phyloP scores from a whole-genome alignment of 176 grass and related monocot species.

The Poa pratensis region DNA sequence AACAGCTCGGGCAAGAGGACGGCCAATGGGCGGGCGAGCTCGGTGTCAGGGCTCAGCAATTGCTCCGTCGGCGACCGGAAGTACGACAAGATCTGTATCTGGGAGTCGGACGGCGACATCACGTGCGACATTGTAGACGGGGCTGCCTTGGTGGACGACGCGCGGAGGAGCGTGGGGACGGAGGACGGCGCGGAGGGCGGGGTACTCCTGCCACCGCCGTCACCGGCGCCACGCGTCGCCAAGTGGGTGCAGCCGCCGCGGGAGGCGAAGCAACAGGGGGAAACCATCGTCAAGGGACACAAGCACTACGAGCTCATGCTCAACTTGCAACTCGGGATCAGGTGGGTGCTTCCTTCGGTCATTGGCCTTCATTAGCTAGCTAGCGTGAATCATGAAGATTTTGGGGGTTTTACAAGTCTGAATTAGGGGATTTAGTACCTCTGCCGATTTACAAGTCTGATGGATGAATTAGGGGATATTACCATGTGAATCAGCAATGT shows the following conservation, averaged over 20 bases:
- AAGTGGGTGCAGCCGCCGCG: constrained; percentile 66
- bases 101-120: constrained; percentile 74
- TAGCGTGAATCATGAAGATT: neutral
- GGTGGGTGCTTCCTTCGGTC: constrained; percentile 35
- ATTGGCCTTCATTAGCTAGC: neutral
- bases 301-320: constrained; percentile 97
- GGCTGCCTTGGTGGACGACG: constrained; percentile 36
- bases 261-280: constrained; percentile 71
- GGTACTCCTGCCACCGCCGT: constrained; percentile 17
- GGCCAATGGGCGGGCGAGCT: constrained; percentile 49
- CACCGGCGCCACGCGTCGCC: constrained; percentile 40
- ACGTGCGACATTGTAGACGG: constrained; percentile 75
- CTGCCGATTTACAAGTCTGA: constrained; percentile 8
- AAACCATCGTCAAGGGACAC: constrained; percentile 85
- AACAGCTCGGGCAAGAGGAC: constrained; percentile 38
- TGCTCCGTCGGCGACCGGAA: constrained; percentile 59
- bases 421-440: constrained; percentile 11
- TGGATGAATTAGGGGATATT: neutral
- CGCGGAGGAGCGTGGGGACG: constrained; percentile 37
- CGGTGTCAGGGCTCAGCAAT: constrained; percentile 54
- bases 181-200: constrained; percentile 33
- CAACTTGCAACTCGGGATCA: constrained; percentile 97
- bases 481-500: constrained; percentile 9
- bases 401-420: neutral
- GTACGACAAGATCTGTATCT: constrained; percentile 76